Percentiles rank a stretch among this genome's conserved stretches.
Conservation (phyloP, 441 rosid species). For the Jatropha podagrica region DNA sequence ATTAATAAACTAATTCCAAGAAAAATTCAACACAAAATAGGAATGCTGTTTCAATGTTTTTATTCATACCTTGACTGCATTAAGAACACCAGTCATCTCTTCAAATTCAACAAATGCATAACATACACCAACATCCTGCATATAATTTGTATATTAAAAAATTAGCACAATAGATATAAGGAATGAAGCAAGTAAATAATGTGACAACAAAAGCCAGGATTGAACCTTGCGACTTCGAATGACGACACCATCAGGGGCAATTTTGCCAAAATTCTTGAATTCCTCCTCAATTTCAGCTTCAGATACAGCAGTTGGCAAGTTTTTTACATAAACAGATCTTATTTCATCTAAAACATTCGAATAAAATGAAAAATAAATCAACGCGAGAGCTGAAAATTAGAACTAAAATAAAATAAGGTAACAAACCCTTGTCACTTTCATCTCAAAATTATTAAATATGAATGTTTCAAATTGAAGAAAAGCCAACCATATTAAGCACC, state of each 20-base stretch:
- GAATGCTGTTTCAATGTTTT: neutral
- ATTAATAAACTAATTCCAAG: neutral
- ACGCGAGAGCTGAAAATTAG: neutral
- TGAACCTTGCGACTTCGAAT: constrained; percentile 70
- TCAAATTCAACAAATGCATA: constrained; percentile 80
- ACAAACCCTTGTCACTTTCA: neutral
- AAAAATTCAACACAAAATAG: neutral
- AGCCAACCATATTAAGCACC: neutral
- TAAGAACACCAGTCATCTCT: constrained; percentile 54
- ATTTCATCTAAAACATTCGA: constrained; percentile 48
- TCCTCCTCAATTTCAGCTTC: constrained; percentile 73
- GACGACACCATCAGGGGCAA: constrained; percentile 60
- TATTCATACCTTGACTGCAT: constrained; percentile 52
- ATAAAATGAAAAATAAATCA: constrained; percentile 10
- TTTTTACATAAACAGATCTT: constrained; percentile 66
- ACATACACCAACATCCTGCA: constrained; percentile 75
- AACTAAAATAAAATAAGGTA: neutral
- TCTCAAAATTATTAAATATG: neutral
- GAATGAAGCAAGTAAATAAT: neutral
- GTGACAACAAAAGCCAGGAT: constrained; percentile 13
- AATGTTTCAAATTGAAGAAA: neutral
- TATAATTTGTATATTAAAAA: neutral
- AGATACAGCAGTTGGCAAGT: constrained; percentile 50
- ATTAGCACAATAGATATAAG: constrained; percentile 12
- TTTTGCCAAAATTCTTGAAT: constrained; percentile 60